phyloP scores from a whole-genome alignment of 257 asterid species.

The Capsicum rhomboideum region DNA sequence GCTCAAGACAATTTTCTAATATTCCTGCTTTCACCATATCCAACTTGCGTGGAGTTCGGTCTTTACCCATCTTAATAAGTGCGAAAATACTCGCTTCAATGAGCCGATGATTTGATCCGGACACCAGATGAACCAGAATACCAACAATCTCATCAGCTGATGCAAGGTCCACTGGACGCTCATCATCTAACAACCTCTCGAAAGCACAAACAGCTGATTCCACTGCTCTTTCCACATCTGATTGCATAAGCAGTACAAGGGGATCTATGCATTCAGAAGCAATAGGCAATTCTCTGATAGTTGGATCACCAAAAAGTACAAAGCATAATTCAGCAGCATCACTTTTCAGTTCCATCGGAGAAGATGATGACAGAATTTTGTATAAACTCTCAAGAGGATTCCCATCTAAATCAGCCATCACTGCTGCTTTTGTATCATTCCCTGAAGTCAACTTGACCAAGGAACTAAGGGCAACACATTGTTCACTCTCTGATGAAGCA shows the following conservation, averaged over 20 bases:
- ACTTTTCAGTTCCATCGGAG: conserved; percentile 48
- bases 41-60: conserved; percentile 79
- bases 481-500: conserved; percentile 52
- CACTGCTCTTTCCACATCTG: conserved; percentile 44
- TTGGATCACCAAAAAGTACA: conserved; percentile 49
- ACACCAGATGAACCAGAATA: conserved; percentile 57
- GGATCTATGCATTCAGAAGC: conserved; percentile 62
- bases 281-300: conserved; percentile 39
- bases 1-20: conserved; percentile 67
- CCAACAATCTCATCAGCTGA: conserved; percentile 49
- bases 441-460: conserved; percentile 58
- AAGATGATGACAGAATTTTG: conserved; percentile 46
- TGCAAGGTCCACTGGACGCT: conserved; percentile 51
- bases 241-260: conserved; percentile 55
- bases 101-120: conserved; percentile 61
- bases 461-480: conserved; percentile 57
- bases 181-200: conserved; percentile 67
- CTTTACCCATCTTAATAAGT: conserved; percentile 79
- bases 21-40: conserved; percentile 85
- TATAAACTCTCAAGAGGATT: conserved; percentile 49
- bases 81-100: conserved; percentile 76
- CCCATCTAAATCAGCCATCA: conserved; percentile 60
- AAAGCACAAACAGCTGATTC: conserved; percentile 77
- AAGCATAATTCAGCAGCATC: conserved; percentile 69
- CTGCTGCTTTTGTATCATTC: conserved; percentile 37